Evolutionary conservation across 1,284 basidiomycete species (phyloP).

Genomic region (Boletus mariae): DNA sequence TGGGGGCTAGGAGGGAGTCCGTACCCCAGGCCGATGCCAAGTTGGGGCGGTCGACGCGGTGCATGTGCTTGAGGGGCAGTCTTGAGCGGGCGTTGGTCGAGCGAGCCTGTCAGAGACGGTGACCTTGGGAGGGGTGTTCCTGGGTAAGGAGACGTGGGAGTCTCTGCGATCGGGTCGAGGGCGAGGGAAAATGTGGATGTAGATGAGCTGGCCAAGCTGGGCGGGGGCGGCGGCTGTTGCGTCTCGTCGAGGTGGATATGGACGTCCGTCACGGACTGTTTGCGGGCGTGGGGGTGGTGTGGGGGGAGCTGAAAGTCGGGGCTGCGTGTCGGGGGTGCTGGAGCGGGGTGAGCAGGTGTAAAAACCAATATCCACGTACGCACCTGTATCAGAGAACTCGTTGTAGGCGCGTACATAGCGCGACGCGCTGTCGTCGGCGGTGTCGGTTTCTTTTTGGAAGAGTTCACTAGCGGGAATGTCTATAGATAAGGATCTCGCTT

Average conservation of each 20-base stretch:
- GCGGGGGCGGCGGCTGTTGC: slow-evolving; percentile 31
- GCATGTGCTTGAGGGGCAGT: neutral
- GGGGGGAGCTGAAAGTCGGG: slow-evolving; percentile 50
- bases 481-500: slow-evolving; percentile 55
- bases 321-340: slow-evolving; percentile 38
- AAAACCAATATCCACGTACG: neutral
- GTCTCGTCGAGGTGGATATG: slow-evolving; percentile 41
- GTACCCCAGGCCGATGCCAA: slow-evolving; percentile 47
- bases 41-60: slow-evolving; percentile 36
- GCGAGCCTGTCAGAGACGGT: slow-evolving; percentile 21
- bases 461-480: slow-evolving; percentile 47
- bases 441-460: slow-evolving; percentile 17
- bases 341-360: slow-evolving; percentile 8
- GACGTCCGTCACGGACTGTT: slow-evolving; percentile 62
- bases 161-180: slow-evolving; percentile 67
- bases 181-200: slow-evolving; percentile 60
- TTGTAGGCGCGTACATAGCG: slow-evolving; percentile 31
- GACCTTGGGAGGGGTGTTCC: slow-evolving; percentile 36
- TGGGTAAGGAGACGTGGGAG: slow-evolving; percentile 38
- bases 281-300: slow-evolving; percentile 74
- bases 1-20: slow-evolving; percentile 35
- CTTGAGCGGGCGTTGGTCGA: slow-evolving; percentile 15
- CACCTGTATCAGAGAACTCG: slow-evolving; percentile 27
- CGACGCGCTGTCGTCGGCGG: slow-evolving; percentile 5
- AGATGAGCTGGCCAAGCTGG: slow-evolving; percentile 43